Base-by-base conservation (phyloP, 805 yeast species). In the Wickerhamomyces bovis region DNA sequence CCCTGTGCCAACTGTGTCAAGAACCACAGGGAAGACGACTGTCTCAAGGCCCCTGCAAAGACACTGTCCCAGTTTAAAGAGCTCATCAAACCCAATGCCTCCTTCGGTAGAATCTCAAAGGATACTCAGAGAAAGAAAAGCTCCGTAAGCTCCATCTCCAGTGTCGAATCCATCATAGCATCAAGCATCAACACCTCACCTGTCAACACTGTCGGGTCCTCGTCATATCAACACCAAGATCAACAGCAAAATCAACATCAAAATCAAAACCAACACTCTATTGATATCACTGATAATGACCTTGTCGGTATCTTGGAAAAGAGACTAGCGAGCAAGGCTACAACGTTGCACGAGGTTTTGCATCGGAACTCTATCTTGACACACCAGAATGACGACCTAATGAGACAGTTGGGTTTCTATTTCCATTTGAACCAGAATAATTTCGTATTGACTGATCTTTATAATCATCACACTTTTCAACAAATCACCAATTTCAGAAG, bases 1-100 rank as follows among this genome's bases (percentile, higher is more conserved):
- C 60, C 60, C 2, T 56, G 60, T 31, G 22, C 52, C 16, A 46
- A 50, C 13, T 56, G 60, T 47, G 41, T 47, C 22, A 45, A 44
- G 25, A 47, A 45, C 41, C 15, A 42, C 15, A 38, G 52, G 15
- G 38, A 46, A 11, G 50, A 53, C 11, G 54, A 56, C 38, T 55
- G 60, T 26, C 46, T 49, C 12, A 30, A 22, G 1, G 25, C 35
- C 3, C 57, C 59, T 8, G 49, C 57, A 12, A 53, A 51, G 39
- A 13, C 49, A 0, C 31, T 53, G 20, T 43, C 53, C 3, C 56
- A 50, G 33, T 50, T 50, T 44, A 52, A 52, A 35, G 57, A 53
- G 44, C 48, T 55, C 23, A 52, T 51, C 23, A 42, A 38, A 21
- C 53, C 57, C n/a, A 55, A 55, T 38, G 44, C 48, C 6, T 41